A percentile compares a stretch with the other conserved stretches of the same genome.
Conservation (phyloP, 2,329 filamentous ascomycete species). For the Nakataea oryzae region DNA sequence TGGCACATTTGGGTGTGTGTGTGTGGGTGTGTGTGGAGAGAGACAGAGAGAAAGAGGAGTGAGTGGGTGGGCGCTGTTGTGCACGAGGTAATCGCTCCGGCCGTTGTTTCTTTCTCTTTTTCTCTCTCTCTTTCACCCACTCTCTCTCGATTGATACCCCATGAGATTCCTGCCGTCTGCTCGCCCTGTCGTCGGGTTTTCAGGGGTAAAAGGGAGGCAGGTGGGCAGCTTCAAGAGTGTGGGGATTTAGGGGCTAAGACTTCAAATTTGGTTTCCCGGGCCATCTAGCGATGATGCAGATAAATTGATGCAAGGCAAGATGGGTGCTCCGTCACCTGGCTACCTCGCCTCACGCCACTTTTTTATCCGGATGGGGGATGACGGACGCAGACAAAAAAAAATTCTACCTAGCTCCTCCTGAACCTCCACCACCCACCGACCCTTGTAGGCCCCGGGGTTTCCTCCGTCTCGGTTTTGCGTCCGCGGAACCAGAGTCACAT, state of each 20-base stretch:
- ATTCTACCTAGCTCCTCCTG: neutral
- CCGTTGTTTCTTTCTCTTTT: too few relatives aligned
- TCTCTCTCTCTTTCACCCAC: too few relatives aligned
- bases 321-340: neutral
- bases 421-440: too few relatives aligned
- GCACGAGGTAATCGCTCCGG: neutral
- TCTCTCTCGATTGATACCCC: neutral
- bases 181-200: neutral
- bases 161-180: neutral
- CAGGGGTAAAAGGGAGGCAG: too few relatives aligned
- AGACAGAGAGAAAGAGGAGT: too few relatives aligned
- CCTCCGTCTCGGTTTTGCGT: neutral
- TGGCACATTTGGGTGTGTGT: constrained; percentile 1
- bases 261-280: neutral
- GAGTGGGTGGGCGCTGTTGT: too few relatives aligned
- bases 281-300: neutral
- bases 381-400: neutral
- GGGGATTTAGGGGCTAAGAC: neutral
- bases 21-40: neutral
- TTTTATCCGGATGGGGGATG: neutral
- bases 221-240: neutral
- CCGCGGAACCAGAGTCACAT: neutral
- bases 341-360: neutral
- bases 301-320: neutral
- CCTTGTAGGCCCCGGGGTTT: neutral